Base-by-base conservation (phyloP, 768 basidiomycete species). In the Cyclocybe cylindracea region DNA sequence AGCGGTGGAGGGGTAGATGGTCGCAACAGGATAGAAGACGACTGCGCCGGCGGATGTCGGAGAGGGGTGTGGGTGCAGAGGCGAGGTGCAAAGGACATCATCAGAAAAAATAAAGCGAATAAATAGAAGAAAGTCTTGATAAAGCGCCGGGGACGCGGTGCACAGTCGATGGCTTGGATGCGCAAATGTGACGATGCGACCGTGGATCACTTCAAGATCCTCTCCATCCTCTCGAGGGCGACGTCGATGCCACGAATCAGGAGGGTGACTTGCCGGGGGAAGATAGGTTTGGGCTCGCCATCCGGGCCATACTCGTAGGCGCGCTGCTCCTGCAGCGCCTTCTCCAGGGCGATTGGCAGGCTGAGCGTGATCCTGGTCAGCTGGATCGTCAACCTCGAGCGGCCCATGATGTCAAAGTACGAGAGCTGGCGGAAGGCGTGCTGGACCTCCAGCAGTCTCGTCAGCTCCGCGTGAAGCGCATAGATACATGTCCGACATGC, bases 361-460 rank as follows among this genome's bases (percentile, higher is more conserved):
- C 77, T 80, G 49, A 93, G 78, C 4, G 88, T 86, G 60, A 91
- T 85, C 14, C 91, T 82, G 2, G 86, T 85, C 39, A 94, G 78
- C 57, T 87, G 85, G 37, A 93, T 82, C 7, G 87, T 86, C 34
- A 93, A 73, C 8, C 89, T 82, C 2, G 85, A 84, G 10, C 92
- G 85, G 10, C 86, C 85, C 43, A 85, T 73, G 52, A 94, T 69
- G 66, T 92, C 89, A 56, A 92, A 79, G 62, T 90, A 93, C 10
- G 87, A 83, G 19, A 93, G 78, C 45, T 83, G 78, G 19, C 86
- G 82, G 53, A 94, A 86, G 5, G 83, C 81, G 57, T 84, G 82
- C 61, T 92, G 91, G 16, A 92, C 78, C 62, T 94, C 91, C 55
- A 92, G 79, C n/a, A 92, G 79, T 36, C 85, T 82, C n/a, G 79